Conservation (phyloP, 2,329 filamentous ascomycete species). For the Fusarium mundagurra region DNA sequence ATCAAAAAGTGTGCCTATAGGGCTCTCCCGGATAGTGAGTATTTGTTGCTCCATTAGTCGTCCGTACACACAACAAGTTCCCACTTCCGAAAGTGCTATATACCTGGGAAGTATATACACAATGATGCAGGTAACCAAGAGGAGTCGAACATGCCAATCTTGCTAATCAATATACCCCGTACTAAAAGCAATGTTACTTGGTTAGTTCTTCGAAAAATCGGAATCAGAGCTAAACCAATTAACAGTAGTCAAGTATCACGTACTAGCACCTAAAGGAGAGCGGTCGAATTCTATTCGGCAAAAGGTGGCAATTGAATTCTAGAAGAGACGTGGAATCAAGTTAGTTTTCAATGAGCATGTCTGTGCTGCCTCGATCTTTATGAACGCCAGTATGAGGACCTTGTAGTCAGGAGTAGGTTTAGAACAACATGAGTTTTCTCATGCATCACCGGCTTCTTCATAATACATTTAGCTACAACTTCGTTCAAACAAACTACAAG, state of each 20-base stretch:
- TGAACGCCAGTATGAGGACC: background rate
- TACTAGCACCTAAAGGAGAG: background rate
- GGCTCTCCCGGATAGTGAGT: background rate
- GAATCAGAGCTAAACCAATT: background rate
- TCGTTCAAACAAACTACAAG: background rate
- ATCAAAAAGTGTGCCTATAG: background rate
- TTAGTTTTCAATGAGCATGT: background rate
- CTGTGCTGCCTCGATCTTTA: background rate
- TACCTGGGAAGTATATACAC: background rate
- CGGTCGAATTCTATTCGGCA: too few species aligned
- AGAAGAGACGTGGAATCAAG: background rate
- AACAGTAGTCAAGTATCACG: background rate
- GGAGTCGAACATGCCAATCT: background rate
- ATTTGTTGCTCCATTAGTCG: background rate
- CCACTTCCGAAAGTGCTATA: background rate
- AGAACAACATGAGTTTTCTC: background rate
- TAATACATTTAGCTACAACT: background rate
- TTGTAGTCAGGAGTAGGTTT: background rate
- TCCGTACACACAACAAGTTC: background rate
- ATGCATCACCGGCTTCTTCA: background rate
- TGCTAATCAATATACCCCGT: background rate
- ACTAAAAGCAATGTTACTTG: too few species aligned
- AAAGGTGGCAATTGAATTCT: background rate
- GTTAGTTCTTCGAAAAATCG: background rate
- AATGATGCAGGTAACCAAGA: background rate